Evolutionary conservation across 495 filamentous ascomycete species (phyloP).

Genomic region (Penicillium diatomitis): DNA sequence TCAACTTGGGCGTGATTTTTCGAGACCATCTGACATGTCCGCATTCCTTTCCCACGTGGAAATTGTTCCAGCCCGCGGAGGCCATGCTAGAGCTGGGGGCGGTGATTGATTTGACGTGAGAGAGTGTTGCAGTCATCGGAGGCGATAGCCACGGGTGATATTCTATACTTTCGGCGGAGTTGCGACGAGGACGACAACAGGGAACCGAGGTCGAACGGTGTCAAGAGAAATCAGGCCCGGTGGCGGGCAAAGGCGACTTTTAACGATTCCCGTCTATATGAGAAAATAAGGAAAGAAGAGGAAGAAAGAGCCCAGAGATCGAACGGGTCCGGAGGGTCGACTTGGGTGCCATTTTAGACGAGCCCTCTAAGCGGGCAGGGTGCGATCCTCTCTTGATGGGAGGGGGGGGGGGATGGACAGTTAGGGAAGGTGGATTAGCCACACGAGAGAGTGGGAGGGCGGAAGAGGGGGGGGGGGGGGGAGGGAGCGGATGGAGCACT

Average conservation of each 20-base stretch:
- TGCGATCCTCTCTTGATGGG: slow-evolving; percentile 10
- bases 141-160: neutral
- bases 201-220: too few species aligned
- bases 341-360: slow-evolving; percentile 3
- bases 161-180: too few species aligned
- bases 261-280: too few species aligned
- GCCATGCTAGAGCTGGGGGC: slow-evolving; percentile 6
- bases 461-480: too few species aligned
- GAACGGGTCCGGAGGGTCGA: neutral
- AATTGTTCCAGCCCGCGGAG: slow-evolving; percentile 17
- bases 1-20: slow-evolving; percentile 33
- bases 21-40: slow-evolving; percentile 42
- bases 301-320: neutral
- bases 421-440: slow-evolving; percentile 23
- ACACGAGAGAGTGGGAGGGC: too few species aligned
- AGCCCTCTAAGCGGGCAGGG: neutral
- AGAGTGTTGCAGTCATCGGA: slow-evolving; percentile 13
- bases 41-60: slow-evolving; percentile 32
- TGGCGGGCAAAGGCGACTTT: too few species aligned
- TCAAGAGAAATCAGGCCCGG: too few species aligned
- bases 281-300: neutral
- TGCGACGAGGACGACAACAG: too few species aligned
- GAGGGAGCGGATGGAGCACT: too few species aligned
- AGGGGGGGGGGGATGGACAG: slow-evolving; percentile 8
- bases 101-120: slow-evolving; percentile 16